phyloP scores from a whole-genome alignment of 78 protist genomes.

The Polysphondylium violaceum region DNA sequence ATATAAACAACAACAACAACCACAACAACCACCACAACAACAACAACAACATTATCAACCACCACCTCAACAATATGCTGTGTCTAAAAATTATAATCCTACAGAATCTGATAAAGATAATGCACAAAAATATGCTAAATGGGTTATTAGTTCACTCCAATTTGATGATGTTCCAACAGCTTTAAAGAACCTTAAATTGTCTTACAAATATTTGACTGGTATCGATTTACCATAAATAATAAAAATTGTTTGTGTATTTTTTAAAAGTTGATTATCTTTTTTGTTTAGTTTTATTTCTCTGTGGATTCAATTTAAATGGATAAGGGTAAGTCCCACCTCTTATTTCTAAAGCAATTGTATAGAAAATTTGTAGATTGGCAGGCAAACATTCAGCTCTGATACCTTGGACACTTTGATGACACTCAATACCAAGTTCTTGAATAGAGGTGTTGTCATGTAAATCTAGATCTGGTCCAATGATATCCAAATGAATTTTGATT shows the following conservation, averaged over 20 bases:
- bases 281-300: too few species aligned
- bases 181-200: conserved; percentile 52
- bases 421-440: too few species aligned
- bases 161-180: conserved; percentile 65
- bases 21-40: conserved; percentile 6
- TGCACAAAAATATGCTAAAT: conserved; percentile 67
- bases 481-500: background rate
- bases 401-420: too few species aligned
- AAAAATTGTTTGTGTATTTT: too few species aligned
- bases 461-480: background rate
- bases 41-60: conserved; percentile 15
- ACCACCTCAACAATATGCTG: background rate
- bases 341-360: too few species aligned
- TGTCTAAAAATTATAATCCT: conserved; percentile 22
- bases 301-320: too few species aligned
- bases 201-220: conserved; percentile 72
- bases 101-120: conserved; percentile 19
- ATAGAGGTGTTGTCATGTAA: background rate
- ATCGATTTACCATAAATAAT: conserved; percentile 21
- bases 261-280: too few species aligned
- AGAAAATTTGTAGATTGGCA: too few species aligned
- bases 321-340: too few species aligned
- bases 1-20: background rate
- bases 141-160: conserved; percentile 63
- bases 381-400: too few species aligned